Conservation (phyloP, 495 filamentous ascomycete species). For the Cercophora scortea region DNA sequence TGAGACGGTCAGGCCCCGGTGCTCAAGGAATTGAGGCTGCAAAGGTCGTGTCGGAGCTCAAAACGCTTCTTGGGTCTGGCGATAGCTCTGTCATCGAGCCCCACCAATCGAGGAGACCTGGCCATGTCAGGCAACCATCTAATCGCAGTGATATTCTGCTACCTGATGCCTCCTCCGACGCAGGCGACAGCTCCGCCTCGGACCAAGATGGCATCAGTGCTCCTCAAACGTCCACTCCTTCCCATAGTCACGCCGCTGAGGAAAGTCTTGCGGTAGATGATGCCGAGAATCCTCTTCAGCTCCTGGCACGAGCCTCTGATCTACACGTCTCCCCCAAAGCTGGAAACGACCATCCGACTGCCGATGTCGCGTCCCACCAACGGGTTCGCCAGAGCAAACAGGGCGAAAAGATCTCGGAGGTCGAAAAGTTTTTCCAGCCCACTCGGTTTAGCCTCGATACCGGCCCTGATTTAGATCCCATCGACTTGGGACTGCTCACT, state of each 20-base stretch:
- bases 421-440: constrained; percentile 53
- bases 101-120: constrained; percentile 3
- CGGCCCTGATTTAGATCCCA: constrained; percentile 56
- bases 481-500: constrained; percentile 58
- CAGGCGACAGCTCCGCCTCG: constrained; percentile 23
- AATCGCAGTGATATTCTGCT: constrained; percentile 13
- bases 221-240: constrained; percentile 21
- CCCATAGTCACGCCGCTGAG: constrained; percentile 23
- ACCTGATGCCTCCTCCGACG: constrained; percentile 21
- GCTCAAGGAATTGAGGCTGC: constrained; percentile 40
- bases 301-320: constrained; percentile 63
- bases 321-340: constrained; percentile 48
- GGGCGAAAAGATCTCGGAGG: constrained; percentile 22
- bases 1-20: constrained; percentile 51
- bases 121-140: constrained; percentile 1
- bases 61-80: constrained; percentile 40
- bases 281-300: constrained; percentile 65
- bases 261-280: constrained; percentile 53
- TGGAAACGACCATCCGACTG: constrained; percentile 7
- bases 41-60: constrained; percentile 48
- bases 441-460: constrained; percentile 52
- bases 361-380: constrained; percentile 16
- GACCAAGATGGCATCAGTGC: constrained; percentile 24
- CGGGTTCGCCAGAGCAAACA: constrained; percentile 15
- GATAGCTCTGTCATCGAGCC: constrained; percentile 6